Base-by-base conservation (phyloP, 163 green algal genomes). In the Scenedesmus sp. region DNA sequence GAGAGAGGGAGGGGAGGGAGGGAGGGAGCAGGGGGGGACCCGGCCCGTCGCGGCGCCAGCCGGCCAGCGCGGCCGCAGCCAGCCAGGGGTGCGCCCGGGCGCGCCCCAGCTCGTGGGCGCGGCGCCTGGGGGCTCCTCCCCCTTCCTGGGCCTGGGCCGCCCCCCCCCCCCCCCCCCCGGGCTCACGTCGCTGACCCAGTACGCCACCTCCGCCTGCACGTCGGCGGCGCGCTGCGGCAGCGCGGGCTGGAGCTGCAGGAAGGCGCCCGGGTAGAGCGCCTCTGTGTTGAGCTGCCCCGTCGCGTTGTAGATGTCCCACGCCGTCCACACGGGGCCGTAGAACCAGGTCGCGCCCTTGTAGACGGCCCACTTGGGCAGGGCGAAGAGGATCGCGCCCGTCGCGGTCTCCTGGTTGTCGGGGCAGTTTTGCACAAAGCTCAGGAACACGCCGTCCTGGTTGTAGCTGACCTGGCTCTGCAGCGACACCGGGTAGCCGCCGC, bases 291-390 rank as follows among this genome's bases (percentile, higher is more conserved):
- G 45, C 10, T 17, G 24, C 2, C 67, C 67, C 0, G 60, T 44
- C 5, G 33, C 67, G 1, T 63, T n/a, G 36, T 28, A 71, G 34
- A 80, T 53, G 34, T 80, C 71, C 20, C 28, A 72, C 2, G 71
- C 71, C 31, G 71, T 80, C 58, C 58, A 80, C 28, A 71, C 71
- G 2, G 71, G 71, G 0, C 34, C 58, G 24, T 42, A 80, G 42
- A 80, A 80, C 53, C 54, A 71, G 10, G 71, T 80, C 6, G 71
- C 58, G 2, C 71, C 71, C 31, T 64, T 72, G 45, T 80, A 80
- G 9, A 80, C 71, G 14, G 71, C 71, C 71, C 71, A 80, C 58
- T 80, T 80, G 28, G 71, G 71, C 45, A 80, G 33, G 4, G 71
- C 71, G 26, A 29, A 62, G 1, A 78, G 34, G 28, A 78, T 70